A percentile compares a stretch with the other conserved stretches of the same genome.
Conservation (phyloP, 768 basidiomycete species). For the Amanita pallidorosea region DNA sequence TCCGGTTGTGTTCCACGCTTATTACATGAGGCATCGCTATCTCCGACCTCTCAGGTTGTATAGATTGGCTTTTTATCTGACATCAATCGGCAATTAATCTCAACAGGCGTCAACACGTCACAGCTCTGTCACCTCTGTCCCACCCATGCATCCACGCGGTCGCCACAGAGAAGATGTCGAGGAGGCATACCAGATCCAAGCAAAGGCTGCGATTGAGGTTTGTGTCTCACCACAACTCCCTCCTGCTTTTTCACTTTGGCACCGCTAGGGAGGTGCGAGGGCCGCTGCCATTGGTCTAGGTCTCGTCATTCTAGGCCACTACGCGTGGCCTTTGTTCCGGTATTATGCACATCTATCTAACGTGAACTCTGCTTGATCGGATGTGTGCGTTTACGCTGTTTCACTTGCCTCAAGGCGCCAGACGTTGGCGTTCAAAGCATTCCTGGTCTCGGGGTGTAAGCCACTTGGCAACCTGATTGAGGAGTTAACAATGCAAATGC, state of each 20-base stretch:
- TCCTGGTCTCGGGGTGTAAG: conserved; percentile 64
- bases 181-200: conserved; percentile 47
- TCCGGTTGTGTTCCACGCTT: neutral
- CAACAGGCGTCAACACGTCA: neutral
- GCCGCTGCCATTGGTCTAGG: conserved; percentile 46
- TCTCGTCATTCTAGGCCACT: conserved; percentile 51
- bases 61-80: conserved; percentile 1
- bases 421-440: conserved; percentile 73
- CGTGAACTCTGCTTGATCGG: neutral
- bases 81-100: neutral
- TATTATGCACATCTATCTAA: conserved; percentile 20
- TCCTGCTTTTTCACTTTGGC: neutral
- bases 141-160: conserved; percentile 22
- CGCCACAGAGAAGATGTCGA: conserved; percentile 45
- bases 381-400: neutral
- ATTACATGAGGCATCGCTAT: conserved; percentile 2
- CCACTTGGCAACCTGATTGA: conserved; percentile 8
- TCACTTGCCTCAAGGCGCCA: conserved; percentile 43
- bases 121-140: neutral
- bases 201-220: conserved; percentile 47
- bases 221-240: conserved; percentile 13
- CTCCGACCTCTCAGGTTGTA: neutral
- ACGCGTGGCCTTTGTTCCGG: conserved; percentile 68
- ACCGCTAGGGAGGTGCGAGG: conserved; percentile 41
- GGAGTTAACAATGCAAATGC: conserved; percentile 8